These are phyloP conservation scores for Trametes villosa DNA, from an alignment of 768 basidiomycete species.

Conservation along the genomic window DNA sequence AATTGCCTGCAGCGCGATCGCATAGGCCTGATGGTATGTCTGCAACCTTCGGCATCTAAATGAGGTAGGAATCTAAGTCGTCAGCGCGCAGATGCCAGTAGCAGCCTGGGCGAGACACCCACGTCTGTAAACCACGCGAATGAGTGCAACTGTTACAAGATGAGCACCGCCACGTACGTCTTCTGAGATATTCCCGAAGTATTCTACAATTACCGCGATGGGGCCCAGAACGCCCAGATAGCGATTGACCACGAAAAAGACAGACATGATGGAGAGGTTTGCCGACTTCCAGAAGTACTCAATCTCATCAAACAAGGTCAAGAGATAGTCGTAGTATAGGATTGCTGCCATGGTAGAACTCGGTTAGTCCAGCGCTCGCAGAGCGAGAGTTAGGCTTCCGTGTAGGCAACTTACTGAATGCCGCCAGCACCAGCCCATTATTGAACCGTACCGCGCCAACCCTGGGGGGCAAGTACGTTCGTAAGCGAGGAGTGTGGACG, in stretches of 20 bases:
- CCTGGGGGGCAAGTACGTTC: constrained; percentile 8
- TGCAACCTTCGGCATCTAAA: constrained; percentile 12
- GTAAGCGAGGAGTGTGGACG: constrained; percentile 1
- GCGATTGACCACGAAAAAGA: constrained; percentile 28
- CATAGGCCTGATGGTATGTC: constrained; percentile 21
- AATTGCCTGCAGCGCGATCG: constrained; percentile 10
- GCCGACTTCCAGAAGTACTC: constrained; percentile 47
- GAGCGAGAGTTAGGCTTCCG: not conserved
- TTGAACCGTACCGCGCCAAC: constrained; percentile 11
- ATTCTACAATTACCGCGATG: constrained; percentile 22
- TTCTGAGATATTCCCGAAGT: constrained; percentile 14
- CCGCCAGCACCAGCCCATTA: constrained; percentile 5
- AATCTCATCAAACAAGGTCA: constrained; percentile 49
- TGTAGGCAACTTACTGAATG: constrained; percentile 5
- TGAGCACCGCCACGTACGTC: not conserved
- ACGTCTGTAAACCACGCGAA: not conserved
- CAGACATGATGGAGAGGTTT: constrained; percentile 22
- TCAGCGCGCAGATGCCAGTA: not conserved
- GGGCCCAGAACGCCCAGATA: constrained; percentile 30
- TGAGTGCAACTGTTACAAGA: too few species aligned
- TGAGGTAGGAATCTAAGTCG: too few species aligned
- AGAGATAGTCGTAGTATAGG: constrained; percentile 49
- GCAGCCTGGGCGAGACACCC: not conserved
- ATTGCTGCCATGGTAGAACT: constrained; percentile 23
- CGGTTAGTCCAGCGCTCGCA: not conserved